Percentiles rank a stretch among this genome's conserved stretches.
Conservation (phyloP, 106 monocot genomes). For the Dioscorea zingiberensis region DNA sequence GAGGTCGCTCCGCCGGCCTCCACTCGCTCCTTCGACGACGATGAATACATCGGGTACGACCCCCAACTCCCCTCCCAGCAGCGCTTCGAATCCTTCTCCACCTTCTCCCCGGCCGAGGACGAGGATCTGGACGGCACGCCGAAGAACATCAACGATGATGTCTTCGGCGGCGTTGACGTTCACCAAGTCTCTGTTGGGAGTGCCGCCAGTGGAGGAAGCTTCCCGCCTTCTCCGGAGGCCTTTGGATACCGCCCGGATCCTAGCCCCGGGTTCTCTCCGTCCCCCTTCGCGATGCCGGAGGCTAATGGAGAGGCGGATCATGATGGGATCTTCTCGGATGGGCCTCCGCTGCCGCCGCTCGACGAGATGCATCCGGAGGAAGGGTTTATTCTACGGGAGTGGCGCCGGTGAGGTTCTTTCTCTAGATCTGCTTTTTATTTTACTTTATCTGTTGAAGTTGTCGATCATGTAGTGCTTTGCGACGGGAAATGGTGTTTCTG, state of each 20-base stretch:
- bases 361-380: conserved; percentile 45
- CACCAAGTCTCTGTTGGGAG: conserved; percentile 9
- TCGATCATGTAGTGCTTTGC: neutral
- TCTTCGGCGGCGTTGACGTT: conserved; percentile 13
- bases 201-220: neutral
- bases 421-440: neutral
- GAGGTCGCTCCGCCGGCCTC: neutral
- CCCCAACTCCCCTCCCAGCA: conserved; percentile 16
- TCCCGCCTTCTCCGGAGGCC: conserved; percentile 45
- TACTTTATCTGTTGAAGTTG: neutral
- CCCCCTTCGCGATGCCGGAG: conserved; percentile 41
- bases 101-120: neutral
- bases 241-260: conserved; percentile 42
- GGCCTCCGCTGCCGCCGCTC: conserved; percentile 34
- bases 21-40: conserved; percentile 15
- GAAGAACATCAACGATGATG: neutral
- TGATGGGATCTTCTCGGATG: conserved; percentile 22
- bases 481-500: neutral
- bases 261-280: conserved; percentile 1
- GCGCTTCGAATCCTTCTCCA: conserved; percentile 13
- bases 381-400: conserved; percentile 47
- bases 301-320: conserved; percentile 49
- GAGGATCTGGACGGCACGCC: neutral
- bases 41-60: conserved; percentile 12
- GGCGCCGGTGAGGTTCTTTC: conserved; percentile 39